Percentiles rank a stretch among this genome's conserved stretches.
Evolutionary conservation across 2,329 filamentous ascomycete genomes (phyloP).

Genomic region (Alternaria postmessia): DNA sequence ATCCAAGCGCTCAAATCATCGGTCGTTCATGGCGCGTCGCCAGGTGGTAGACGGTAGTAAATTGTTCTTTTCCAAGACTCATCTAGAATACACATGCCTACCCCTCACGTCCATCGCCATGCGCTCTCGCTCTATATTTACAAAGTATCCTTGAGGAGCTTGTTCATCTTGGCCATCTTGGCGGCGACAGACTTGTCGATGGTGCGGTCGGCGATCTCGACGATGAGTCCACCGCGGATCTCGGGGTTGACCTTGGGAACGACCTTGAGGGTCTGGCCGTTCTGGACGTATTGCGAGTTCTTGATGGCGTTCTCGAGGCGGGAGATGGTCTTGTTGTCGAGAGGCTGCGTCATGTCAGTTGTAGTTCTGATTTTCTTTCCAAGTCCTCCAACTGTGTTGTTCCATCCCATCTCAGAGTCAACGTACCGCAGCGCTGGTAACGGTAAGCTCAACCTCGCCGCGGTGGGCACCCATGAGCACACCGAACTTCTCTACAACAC

Average conservation of each 20-base stretch:
- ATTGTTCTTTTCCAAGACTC: conserved; percentile 36
- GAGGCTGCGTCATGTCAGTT: conserved; percentile 63
- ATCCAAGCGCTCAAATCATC: neutral
- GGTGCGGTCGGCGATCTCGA: conserved; percentile 97
- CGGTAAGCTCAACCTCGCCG: conserved; percentile 91
- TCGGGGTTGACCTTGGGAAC: conserved; percentile 95
- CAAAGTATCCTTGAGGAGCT: conserved; percentile 94
- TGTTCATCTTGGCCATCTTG: conserved; percentile 99
- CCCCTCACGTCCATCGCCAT: conserved; percentile 22
- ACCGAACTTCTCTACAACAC: conserved; percentile 85
- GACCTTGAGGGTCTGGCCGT: conserved; percentile 98
- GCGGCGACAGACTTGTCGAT: conserved; percentile 96
- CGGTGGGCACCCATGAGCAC: conserved; percentile 86
- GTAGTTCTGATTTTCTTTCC: neutral
- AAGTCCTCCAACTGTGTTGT: neutral
- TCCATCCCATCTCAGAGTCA: neutral
- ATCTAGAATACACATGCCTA: conserved; percentile 49
- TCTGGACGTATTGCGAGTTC: conserved; percentile 87
- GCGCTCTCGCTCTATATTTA: conserved; percentile 66
- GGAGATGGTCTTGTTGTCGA: conserved; percentile 85
- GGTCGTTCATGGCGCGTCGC: neutral
- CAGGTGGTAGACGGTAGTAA: conserved; percentile 22
- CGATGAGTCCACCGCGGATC: conserved; percentile 89
- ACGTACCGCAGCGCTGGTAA: conserved; percentile 88
- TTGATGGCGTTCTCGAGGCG: conserved; percentile 86